These are phyloP conservation scores for Wallacemonas collosoma DNA, from an alignment of 208 protist species.

Conservation along the genomic window DNA sequence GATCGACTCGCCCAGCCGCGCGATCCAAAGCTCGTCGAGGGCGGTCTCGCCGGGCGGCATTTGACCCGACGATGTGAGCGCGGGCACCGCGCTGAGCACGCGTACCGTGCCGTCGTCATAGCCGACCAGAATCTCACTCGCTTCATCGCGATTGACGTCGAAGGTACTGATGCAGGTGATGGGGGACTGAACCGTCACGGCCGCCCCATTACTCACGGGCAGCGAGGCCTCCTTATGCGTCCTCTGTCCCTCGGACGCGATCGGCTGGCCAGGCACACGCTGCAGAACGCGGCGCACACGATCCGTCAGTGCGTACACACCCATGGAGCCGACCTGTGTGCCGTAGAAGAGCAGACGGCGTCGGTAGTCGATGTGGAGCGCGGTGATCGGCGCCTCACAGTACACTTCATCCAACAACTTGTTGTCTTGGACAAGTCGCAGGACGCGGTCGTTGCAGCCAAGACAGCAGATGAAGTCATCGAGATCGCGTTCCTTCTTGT, in stretches of 20 bases:
- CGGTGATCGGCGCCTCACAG: slow-evolving; percentile 76
- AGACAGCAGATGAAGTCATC: slow-evolving; percentile 72
- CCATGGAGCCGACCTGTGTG: slow-evolving; percentile 76
- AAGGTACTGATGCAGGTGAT: slow-evolving; percentile 51
- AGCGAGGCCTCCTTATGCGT: slow-evolving; percentile 26
- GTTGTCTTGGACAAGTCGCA: slow-evolving; percentile 69
- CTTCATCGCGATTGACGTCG: slow-evolving; percentile 70
- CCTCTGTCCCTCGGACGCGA: slow-evolving; percentile 23
- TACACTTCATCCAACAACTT: slow-evolving; percentile 59
- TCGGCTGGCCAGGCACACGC: slow-evolving; percentile 20
- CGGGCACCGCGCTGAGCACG: slow-evolving; percentile 43
- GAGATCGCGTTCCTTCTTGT: slow-evolving; percentile 23
- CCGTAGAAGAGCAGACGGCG: slow-evolving; percentile 67
- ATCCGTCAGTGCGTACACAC: slow-evolving; percentile 45
- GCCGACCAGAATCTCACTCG: slow-evolving; percentile 75
- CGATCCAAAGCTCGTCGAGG: slow-evolving; percentile 47
- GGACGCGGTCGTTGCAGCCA: slow-evolving; percentile 80
- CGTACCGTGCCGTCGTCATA: slow-evolving; percentile 75
- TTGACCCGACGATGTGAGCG: slow-evolving; percentile 7
- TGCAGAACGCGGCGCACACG: slow-evolving; percentile 6
- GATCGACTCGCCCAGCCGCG: slow-evolving; percentile 56
- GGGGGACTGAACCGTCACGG: slow-evolving; percentile 15
- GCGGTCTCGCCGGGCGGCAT: slow-evolving; percentile 12
- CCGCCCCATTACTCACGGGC: background rate
- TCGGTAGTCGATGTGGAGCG: slow-evolving; percentile 37